Percentiles rank a stretch among this genome's conserved stretches.
Evolutionary conservation across 108 stramenopile species (phyloP).

Genomic region (Cyclotella kingstonii): DNA sequence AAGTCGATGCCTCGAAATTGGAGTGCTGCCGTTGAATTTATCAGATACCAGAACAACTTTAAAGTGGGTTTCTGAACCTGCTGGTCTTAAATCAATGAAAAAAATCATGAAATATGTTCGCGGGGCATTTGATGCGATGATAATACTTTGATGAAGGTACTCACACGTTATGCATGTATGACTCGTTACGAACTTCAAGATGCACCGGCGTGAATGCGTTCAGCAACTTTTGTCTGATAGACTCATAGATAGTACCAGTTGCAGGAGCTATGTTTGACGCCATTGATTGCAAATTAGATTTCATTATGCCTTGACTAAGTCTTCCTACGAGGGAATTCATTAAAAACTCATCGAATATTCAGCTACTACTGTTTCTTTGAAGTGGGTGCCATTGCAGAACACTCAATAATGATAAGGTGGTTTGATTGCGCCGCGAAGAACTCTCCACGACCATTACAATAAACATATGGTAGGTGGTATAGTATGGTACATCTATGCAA

Average conservation of each 20-base stretch:
- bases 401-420: no score
- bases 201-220: constrained; percentile 55
- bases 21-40: constrained; percentile 66
- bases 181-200: constrained; percentile 83
- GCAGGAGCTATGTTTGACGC: no score
- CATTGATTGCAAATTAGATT: no score
- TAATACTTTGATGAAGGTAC: constrained; percentile 1
- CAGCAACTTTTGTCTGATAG: constrained; percentile 59
- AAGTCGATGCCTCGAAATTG: constrained; percentile 78
- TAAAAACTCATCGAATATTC: no score
- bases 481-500: no score
- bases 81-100: constrained; percentile 45
- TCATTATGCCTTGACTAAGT: no score
- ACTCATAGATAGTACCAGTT: constrained; percentile 35
- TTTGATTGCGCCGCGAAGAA: no score
- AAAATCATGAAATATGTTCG: background rate
- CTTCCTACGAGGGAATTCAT: no score
- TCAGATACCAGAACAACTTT: constrained; percentile 88
- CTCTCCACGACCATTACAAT: no score
- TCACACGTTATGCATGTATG: constrained; percentile 85
- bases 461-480: no score
- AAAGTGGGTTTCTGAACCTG: constrained; percentile 92
- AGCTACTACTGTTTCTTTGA: no score
- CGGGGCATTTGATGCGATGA: background rate
- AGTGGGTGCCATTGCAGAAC: no score